These are phyloP conservation scores for Botryosphaeria dothidea DNA, from an alignment of 2,329 filamentous ascomycete species.

Conservation along the genomic window DNA sequence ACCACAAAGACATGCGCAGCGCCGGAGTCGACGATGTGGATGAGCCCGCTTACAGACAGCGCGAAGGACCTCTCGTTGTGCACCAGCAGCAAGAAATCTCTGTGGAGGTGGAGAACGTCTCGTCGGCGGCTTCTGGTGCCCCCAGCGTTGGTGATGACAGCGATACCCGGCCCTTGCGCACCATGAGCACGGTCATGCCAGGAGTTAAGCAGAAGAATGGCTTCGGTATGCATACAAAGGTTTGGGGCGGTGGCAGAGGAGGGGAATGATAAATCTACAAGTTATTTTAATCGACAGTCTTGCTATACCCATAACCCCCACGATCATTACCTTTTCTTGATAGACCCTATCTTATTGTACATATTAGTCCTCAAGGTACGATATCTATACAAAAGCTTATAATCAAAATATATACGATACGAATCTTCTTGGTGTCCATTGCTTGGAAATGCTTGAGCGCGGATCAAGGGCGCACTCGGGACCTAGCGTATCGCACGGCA, in stretches of 20 bases:
- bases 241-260: background rate
- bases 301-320: background rate
- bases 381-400: no score
- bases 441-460: no score
- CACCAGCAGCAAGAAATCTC: slow-evolving; percentile 5
- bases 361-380: no score
- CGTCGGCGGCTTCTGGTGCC: background rate
- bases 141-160: slow-evolving; percentile 6
- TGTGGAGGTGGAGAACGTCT: background rate
- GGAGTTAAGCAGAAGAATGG: background rate
- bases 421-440: no score
- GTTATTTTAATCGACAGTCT: background rate
- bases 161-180: background rate
- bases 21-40: background rate
- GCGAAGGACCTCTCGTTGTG: background rate
- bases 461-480: no score
- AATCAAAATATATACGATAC: no score
- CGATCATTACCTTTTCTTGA: no score
- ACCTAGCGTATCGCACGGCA: no score
- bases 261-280: background rate
- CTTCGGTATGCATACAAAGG: slow-evolving; percentile 4
- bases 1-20: background rate
- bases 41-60: background rate
- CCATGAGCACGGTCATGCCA: background rate
- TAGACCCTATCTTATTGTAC: no score